Percentiles rank a stretch among this genome's conserved stretches.
Evolutionary conservation across 805 yeast species (phyloP).

Genomic region (Spathaspora hagerdaliae): DNA sequence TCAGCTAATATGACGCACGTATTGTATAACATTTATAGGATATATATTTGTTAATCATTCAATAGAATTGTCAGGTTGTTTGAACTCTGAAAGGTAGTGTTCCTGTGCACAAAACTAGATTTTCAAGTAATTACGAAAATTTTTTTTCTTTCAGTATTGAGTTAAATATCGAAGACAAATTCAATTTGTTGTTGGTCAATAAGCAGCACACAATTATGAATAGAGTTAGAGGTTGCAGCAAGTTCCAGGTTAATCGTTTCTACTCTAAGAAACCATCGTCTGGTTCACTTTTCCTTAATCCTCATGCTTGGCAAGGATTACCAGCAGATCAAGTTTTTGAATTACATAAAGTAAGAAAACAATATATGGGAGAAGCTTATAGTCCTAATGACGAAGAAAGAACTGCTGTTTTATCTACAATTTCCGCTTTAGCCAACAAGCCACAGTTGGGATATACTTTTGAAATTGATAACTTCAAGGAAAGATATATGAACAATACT

Average conservation of each 20-base stretch:
- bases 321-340: conserved; percentile 61
- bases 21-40: no score
- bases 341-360: conserved; percentile 57
- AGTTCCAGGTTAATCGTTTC: background rate
- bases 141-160: no score
- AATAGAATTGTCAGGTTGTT: no score
- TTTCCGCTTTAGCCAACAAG: conserved; percentile 24
- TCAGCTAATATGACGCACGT: no score
- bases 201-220: background rate
- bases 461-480: conserved; percentile 41
- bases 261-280: background rate
- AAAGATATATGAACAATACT: conserved; percentile 38
- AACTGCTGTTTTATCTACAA: conserved; percentile 38
- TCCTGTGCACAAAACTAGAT: background rate
- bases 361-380: conserved; percentile 38
- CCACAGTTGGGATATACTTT: conserved; percentile 36
- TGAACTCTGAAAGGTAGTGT: background rate
- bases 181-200: no score
- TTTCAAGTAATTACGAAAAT: background rate
- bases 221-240: background rate
- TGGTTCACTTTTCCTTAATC: conserved; percentile 47
- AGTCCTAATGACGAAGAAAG: conserved; percentile 62
- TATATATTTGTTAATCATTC: no score
- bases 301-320: conserved; percentile 67
- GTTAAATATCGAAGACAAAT: no score